Conservation (phyloP, 306 rosid genomes). For the Abrus precatorius region DNA sequence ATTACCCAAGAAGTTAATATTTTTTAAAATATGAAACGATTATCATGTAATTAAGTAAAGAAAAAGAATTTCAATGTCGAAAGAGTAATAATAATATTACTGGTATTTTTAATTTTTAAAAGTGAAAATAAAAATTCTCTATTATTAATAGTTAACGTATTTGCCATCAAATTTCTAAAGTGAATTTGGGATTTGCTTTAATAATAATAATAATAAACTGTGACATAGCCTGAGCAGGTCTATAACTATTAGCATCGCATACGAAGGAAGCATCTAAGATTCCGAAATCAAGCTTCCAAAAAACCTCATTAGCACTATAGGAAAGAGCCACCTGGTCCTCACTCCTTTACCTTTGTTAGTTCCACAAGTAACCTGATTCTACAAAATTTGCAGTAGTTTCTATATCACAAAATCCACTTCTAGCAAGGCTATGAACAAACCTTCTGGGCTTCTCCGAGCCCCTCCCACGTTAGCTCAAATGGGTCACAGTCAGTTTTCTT, state of each 20-base stretch:
- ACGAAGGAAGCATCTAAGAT: constrained; percentile 56
- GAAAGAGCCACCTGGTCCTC: neutral
- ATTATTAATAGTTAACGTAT: too few relatives aligned
- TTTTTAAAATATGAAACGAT: too few relatives aligned
- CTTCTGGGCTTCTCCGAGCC: constrained; percentile 7
- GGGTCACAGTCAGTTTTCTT: constrained; percentile 47
- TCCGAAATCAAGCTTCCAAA: constrained; percentile 42
- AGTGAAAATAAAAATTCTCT: too few relatives aligned
- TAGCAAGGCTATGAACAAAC: neutral
- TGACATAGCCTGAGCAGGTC: too few relatives aligned
- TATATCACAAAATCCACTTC: neutral
- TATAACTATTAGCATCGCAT: neutral
- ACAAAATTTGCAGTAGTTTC: constrained; percentile 27
- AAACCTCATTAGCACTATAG: constrained; percentile 39
- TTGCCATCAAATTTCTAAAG: too few relatives aligned
- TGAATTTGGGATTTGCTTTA: too few relatives aligned
- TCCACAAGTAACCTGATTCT: constrained; percentile 27
- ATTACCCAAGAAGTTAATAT: too few relatives aligned
- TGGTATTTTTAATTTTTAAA: too few relatives aligned
- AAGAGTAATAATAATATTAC: too few relatives aligned
- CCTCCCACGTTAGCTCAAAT: constrained; percentile 44
- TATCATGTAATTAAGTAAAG: too few relatives aligned
- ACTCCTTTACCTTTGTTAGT: neutral
- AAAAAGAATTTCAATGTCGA: too few relatives aligned
- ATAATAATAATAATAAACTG: too few relatives aligned